Base-by-base conservation (phyloP, 2,329 filamentous ascomycete genomes). In the Pseudocercospora crystallina region DNA sequence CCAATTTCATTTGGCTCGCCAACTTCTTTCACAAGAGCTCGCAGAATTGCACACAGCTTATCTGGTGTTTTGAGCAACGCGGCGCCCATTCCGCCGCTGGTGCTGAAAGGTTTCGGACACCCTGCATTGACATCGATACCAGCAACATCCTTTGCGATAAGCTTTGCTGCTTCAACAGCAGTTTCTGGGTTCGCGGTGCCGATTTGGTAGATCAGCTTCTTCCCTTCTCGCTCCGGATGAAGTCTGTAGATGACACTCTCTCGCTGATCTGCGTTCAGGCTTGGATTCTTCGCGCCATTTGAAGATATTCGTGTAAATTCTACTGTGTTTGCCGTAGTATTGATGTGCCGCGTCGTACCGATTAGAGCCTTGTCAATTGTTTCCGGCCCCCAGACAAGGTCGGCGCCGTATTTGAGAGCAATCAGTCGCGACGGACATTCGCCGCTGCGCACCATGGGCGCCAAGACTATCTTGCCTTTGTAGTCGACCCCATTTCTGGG, bases 111-210 rank as follows among this genome's bases (percentile, higher is more conserved):
- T 71, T 99, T 99, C 0, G 94, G 94, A 67, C 94, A 99, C n/a
- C 94, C 94, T 0, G 94, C 90, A 69, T 99, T 99, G 56, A 99
- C 87, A 69, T 97, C 94, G 61, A 99, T 96, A 53, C 94, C 94
- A 0, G 86, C 85, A 2, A 99, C 94, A 71, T 97, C 90, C 10
- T 76, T 80, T 0, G 91, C 94, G 14, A 99, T 86, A 12, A 96
- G 74, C 46, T 84, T 84, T 2, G 92, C 90, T 1, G 92, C 91
- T 68, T 87, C 75, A 0, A 97, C 91, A 1, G 94, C 94, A 29
- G 85, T 80, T 10, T 86, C 84, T 0, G 94, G 90, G 52, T 87
- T 85, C 8, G 90, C 83, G 0, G 92, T 96, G 51, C 94, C 94
- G 51, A 99, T 84, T 69, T 99, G 94, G 70, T 94, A 97, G 52